phyloP scores from a whole-genome alignment of 176 grass and related monocot genomes.

The Oryza coarctata region DNA sequence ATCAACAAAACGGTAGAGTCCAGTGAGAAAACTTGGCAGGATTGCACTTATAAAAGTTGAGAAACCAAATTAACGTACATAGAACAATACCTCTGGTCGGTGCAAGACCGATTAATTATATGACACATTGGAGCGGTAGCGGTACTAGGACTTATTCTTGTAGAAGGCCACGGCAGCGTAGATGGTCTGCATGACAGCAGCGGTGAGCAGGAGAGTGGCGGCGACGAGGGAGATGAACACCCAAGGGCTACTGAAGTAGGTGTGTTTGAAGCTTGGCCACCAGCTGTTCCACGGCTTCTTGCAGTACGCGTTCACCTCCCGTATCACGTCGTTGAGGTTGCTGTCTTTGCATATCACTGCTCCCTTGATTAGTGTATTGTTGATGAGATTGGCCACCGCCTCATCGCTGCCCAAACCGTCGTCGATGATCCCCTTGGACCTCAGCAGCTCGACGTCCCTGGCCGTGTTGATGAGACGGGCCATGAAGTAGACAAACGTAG shows the following conservation, averaged over 20 bases:
- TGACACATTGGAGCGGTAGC: too few species aligned
- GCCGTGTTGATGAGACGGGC: slow-evolving; percentile 52
- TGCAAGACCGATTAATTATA: too few species aligned
- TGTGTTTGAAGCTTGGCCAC: slow-evolving; percentile 26
- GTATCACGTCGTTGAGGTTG: neutral
- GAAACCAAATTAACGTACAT: too few species aligned
- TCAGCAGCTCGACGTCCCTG: slow-evolving; percentile 53
- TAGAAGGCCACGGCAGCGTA: slow-evolving; percentile 14
- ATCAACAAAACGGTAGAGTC: too few species aligned
- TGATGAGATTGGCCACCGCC: slow-evolving; percentile 25
- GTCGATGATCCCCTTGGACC: slow-evolving; percentile 22
- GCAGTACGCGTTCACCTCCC: neutral
- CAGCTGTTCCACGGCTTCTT: slow-evolving; percentile 23
- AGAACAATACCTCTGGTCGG: too few species aligned
- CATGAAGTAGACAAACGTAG: slow-evolving; percentile 58
- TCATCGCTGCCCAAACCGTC: slow-evolving; percentile 19
- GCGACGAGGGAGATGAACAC: slow-evolving; percentile 34
- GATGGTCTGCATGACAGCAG: slow-evolving; percentile 43
- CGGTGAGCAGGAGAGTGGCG: slow-evolving; percentile 19
- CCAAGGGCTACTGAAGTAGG: slow-evolving; percentile 41
- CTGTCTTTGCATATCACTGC: neutral
- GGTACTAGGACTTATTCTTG: neutral
- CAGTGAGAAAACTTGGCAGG: too few species aligned
- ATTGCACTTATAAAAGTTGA: too few species aligned
- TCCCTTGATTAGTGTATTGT: slow-evolving; percentile 14